Percentiles rank a stretch among this genome's conserved stretches.
These are phyloP conservation scores for Cardiospermum halicacabum DNA, from an alignment of 345 rosid species.

Conservation along the genomic window DNA sequence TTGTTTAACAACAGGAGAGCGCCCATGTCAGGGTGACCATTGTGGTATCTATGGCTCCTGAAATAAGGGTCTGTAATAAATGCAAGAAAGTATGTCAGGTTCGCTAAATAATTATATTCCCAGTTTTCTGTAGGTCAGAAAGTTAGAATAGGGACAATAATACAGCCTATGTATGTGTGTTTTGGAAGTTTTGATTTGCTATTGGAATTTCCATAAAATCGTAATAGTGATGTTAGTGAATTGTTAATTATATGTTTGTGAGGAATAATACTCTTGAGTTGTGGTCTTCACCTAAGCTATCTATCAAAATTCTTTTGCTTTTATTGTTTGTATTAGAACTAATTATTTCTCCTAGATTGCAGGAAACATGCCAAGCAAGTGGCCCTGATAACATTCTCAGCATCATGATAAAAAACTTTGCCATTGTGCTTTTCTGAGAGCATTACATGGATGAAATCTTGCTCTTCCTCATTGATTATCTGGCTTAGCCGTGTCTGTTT, in stretches of 20 bases:
- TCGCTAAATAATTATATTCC: not conserved
- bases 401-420: conserved; percentile 30
- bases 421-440: conserved; percentile 36
- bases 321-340: not conserved
- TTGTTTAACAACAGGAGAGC: conserved; percentile 36
- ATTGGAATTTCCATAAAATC: too few relatives aligned
- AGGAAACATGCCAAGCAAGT: conserved; percentile 43
- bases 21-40: conserved; percentile 41
- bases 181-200: too few relatives aligned
- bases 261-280: too few relatives aligned
- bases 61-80: conserved; percentile 39
- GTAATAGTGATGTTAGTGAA: too few relatives aligned
- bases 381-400: conserved; percentile 46
- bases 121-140: not conserved
- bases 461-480: conserved; percentile 6
- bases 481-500: conserved; percentile 15
- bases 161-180: too few relatives aligned
- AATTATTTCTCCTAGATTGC: not conserved
- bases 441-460: conserved; percentile 54
- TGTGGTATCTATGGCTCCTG: conserved; percentile 43
- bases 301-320: not conserved
- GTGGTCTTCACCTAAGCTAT: too few relatives aligned
- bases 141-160: too few relatives aligned
- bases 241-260: too few relatives aligned
- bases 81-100: too few relatives aligned